These are phyloP conservation scores for Wickerhamiella kazuoi DNA, from an alignment of 805 yeast genomes.

Conservation along the genomic window DNA sequence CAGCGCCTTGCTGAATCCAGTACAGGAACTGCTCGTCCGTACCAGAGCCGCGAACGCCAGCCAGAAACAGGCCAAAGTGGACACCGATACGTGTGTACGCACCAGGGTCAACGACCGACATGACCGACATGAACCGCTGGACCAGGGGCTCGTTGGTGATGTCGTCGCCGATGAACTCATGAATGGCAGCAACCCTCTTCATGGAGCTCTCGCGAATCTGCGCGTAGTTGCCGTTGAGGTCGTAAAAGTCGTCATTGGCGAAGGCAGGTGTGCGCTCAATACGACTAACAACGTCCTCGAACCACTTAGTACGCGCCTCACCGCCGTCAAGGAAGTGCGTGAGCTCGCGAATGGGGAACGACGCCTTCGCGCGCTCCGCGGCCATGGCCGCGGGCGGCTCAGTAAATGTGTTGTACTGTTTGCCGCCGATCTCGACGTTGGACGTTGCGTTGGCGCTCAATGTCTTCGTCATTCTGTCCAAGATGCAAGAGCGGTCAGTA, in stretches of 20 bases:
- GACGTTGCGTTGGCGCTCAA: conserved; percentile 3
- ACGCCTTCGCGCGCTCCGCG: conserved; percentile 23
- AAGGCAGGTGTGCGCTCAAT: conserved; percentile 38
- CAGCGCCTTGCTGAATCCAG: conserved; percentile 53
- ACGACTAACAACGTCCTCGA: conserved; percentile 25
- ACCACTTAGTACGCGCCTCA: conserved; percentile 21
- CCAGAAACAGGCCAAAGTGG: conserved; percentile 69
- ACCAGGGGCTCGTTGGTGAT: conserved; percentile 16
- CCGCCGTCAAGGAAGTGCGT: conserved; percentile 29
- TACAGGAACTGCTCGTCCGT: conserved; percentile 65
- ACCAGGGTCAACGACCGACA: conserved; percentile 44
- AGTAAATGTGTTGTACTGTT: conserved; percentile 14
- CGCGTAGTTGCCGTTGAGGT: conserved; percentile 26
- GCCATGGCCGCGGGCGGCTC: conserved; percentile 24
- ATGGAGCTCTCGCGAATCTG: conserved; percentile 22
- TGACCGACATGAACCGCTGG: conserved; percentile 13
- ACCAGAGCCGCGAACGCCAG: conserved; percentile 74
- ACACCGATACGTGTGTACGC: conserved; percentile 72
- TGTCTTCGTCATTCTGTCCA: neutral
- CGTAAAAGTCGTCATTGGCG: conserved; percentile 28
- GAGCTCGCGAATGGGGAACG: conserved; percentile 22
- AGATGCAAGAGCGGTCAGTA: too few species aligned
- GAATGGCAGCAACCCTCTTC: conserved; percentile 15
- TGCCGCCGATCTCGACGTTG: conserved; percentile 11
- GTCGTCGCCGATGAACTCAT: conserved; percentile 13